These are phyloP conservation scores for Punica granatum DNA, from an alignment of 345 rosid species.

Conservation along the genomic window DNA sequence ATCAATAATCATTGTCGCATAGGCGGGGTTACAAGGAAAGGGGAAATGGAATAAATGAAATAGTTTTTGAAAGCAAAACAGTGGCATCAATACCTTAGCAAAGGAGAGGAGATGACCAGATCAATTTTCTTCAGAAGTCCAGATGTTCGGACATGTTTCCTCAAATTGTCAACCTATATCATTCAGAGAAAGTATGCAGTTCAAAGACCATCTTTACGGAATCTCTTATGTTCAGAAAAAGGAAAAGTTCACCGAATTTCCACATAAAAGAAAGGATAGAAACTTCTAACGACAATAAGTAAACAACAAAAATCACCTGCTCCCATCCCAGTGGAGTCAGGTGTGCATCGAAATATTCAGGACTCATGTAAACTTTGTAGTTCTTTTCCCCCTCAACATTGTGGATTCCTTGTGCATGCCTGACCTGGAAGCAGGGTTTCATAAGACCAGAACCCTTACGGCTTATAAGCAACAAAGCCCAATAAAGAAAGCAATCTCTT, in stretches of 20 bases:
- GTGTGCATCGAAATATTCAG: conserved; percentile 81
- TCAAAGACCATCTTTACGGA: not conserved
- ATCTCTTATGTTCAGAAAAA: not conserved
- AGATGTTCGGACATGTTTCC: conserved; percentile 68
- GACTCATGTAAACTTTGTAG: conserved; percentile 75
- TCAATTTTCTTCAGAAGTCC: conserved; percentile 79
- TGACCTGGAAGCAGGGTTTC: conserved; percentile 68
- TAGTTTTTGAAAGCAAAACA: not conserved
- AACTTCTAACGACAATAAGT: not conserved
- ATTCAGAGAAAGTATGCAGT: not conserved
- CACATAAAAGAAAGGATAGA: not conserved
- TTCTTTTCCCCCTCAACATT: conserved; percentile 95
- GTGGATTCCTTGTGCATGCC: conserved; percentile 98
- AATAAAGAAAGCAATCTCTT: conserved; percentile 40
- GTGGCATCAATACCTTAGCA: conserved; percentile 53
- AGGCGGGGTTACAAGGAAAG: too few relatives aligned
- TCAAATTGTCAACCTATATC: conserved; percentile 72
- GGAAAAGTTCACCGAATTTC: not conserved
- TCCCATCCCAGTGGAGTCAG: conserved; percentile 91
- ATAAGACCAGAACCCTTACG: conserved; percentile 38
- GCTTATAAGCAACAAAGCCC: conserved; percentile 33
- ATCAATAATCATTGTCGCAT: too few relatives aligned
- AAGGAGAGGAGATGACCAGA: conserved; percentile 71
- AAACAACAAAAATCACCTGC: conserved; percentile 38
- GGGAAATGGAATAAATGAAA: too few relatives aligned